Conservation (phyloP, 208 protist species). For the Crithidia sp. region DNA sequence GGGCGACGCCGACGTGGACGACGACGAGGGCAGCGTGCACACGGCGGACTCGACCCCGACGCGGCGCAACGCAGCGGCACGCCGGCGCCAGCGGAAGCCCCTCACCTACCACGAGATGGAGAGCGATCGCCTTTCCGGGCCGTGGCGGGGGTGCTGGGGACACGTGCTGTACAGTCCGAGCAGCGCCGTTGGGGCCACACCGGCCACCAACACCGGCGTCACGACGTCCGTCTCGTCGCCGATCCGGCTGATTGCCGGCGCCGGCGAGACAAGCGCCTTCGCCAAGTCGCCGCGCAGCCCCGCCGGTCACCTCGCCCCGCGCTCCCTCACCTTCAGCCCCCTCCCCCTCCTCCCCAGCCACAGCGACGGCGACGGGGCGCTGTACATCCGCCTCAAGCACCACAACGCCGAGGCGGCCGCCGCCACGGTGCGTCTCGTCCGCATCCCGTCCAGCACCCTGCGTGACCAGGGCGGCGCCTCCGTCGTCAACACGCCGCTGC, state of each 20-base stretch:
- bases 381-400: conserved; percentile 16
- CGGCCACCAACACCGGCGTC: conserved; percentile 5
- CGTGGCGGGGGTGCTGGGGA: conserved; percentile 40
- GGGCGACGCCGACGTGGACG: conserved; percentile 1
- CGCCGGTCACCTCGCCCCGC: not conserved
- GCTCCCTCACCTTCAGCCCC: not conserved
- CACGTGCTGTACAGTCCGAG: conserved; percentile 26
- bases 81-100: conserved; percentile 14
- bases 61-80: not conserved
- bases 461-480: conserved; percentile 6
- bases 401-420: conserved; percentile 1
- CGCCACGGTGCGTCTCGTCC: conserved; percentile 16
- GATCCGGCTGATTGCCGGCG: not conserved
- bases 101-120: conserved; percentile 9
- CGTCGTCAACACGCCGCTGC: conserved; percentile 1
- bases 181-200: not conserved
- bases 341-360: not conserved
- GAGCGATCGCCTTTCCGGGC: conserved; percentile 22
- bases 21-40: conserved; percentile 8
- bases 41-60: conserved; percentile 1
- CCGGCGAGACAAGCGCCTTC: not conserved
- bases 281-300: not conserved
- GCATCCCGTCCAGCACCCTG: conserved; percentile 1
- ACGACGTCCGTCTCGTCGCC: conserved; percentile 12
- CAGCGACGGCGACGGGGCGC: not conserved